A percentile compares a stretch with the other conserved stretches of the same genome.
Evolutionary conservation across 176 grass and related monocot genomes (phyloP).

Genomic region (Areca catechu): DNA sequence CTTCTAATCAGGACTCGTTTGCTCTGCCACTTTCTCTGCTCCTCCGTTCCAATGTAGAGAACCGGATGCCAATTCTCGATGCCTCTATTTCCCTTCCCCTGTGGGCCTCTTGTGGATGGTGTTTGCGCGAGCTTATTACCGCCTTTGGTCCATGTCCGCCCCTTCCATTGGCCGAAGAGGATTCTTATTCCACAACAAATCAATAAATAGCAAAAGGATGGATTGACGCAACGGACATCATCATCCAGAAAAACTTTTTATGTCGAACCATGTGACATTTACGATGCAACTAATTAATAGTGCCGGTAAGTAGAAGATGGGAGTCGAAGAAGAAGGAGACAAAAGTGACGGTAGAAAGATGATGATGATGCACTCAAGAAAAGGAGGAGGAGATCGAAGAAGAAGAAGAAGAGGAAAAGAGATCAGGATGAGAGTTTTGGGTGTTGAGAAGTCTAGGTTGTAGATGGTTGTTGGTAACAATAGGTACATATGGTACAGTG

Average conservation of each 20-base stretch:
- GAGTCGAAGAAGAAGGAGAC: slow-evolving; percentile 11
- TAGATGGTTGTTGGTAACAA: slow-evolving; percentile 25
- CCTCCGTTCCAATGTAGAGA: no score
- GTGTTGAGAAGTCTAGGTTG: slow-evolving; percentile 25
- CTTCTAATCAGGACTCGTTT: no score
- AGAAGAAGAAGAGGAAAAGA: slow-evolving; percentile 25
- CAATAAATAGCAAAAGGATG: slow-evolving; percentile 65
- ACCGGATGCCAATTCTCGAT: no score
- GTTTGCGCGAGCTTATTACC: no score
- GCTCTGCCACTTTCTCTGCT: no score
- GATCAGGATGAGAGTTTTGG: slow-evolving; percentile 25
- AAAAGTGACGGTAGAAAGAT: no score
- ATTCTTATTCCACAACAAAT: slow-evolving; percentile 70
- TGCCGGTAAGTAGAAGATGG: slow-evolving; percentile 26
- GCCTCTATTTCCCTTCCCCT: no score
- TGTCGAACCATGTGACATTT: background rate
- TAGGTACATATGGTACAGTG: slow-evolving; percentile 59
- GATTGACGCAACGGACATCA: slow-evolving; percentile 5
- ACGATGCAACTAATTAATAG: slow-evolving; percentile 25
- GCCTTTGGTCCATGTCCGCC: background rate
- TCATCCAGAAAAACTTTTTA: slow-evolving; percentile 26
- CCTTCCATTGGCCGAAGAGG: slow-evolving; percentile 24
- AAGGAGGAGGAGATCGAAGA: slow-evolving; percentile 32
- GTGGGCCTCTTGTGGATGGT: no score
- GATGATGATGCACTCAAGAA: slow-evolving; percentile 4